phyloP scores from a whole-genome alignment of 2,329 filamentous ascomycete species.

The Ceratocystis papillata region DNA sequence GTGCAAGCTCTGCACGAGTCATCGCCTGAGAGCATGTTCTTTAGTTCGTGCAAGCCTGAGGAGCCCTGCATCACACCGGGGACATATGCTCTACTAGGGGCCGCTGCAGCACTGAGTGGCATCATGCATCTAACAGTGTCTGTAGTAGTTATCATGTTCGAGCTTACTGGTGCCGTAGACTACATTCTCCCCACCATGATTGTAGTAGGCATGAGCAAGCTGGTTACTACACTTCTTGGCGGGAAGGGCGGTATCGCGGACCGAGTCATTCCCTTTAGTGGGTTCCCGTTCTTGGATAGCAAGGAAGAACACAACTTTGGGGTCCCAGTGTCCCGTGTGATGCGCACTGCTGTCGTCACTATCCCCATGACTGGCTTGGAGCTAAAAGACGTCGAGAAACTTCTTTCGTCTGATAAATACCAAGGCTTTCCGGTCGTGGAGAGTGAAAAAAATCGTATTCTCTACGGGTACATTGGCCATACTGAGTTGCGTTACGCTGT shows the following conservation, averaged over 20 bases:
- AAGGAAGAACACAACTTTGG: constrained; percentile 97
- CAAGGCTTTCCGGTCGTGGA: constrained; percentile 91
- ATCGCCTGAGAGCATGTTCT: constrained; percentile 73
- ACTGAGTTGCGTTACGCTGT: constrained; percentile 88
- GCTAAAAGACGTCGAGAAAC: constrained; percentile 62
- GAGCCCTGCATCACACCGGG: constrained; percentile 94
- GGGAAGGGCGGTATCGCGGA: constrained; percentile 96
- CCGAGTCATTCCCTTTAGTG: constrained; percentile 97
- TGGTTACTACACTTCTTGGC: constrained; percentile 68
- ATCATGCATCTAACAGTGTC: constrained; percentile 98
- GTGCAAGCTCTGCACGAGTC: constrained; percentile 82
- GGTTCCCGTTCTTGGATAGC: constrained; percentile 91
- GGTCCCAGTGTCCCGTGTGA: constrained; percentile 80
- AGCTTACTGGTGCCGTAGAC: constrained; percentile 89
- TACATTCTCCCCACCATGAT: constrained; percentile 99
- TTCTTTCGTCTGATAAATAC: constrained; percentile 68
- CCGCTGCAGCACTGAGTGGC: constrained; percentile 79
- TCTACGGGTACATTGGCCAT: constrained; percentile 85
- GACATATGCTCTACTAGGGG: constrained; percentile 91
- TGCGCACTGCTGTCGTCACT: constrained; percentile 66
- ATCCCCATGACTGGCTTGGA: constrained; percentile 65
- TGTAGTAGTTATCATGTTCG: constrained; percentile 98
- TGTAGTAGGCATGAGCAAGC: constrained; percentile 92
- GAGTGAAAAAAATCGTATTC: constrained; percentile 54
- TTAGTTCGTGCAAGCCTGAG: constrained; percentile 78